Conservation (phyloP, 352 stramenopile genomes). For the Pythium utonaiense region DNA sequence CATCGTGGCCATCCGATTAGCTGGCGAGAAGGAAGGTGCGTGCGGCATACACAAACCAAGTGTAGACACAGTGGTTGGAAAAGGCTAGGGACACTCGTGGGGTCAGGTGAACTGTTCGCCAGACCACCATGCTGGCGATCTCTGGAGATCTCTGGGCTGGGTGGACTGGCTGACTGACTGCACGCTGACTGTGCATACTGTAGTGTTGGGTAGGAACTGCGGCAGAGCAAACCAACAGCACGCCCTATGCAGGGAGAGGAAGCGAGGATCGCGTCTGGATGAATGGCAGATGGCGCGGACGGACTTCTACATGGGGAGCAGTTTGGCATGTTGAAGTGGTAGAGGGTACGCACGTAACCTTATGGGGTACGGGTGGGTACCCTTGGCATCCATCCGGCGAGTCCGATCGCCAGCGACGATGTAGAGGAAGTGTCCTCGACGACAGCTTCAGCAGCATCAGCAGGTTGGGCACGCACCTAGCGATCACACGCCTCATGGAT, state of each 20-base stretch:
- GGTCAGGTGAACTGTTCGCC: neutral
- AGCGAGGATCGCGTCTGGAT: neutral
- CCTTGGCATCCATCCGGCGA: no score
- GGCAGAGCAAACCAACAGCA: no score
- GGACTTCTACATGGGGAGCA: neutral
- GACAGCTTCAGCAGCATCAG: no score
- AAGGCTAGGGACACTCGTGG: neutral
- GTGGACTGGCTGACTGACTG: no score
- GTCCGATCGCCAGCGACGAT: no score
- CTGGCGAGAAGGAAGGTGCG: neutral
- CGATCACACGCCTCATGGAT: no score
- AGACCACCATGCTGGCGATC: neutral
- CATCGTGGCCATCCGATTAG: constrained; percentile 4
- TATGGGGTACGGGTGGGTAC: no score
- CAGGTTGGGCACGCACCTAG: no score
- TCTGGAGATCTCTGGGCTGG: neutral
- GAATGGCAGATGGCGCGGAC: neutral
- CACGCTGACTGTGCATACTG: no score
- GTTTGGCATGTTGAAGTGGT: constrained; percentile 4
- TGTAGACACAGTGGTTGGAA: neutral
- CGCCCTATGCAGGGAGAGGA: neutral
- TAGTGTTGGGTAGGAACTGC: no score
- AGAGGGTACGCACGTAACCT: neutral
- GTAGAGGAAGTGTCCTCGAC: no score
- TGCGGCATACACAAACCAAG: neutral